Base-by-base conservation (phyloP, 208 protist species). In the Plasmodiophora brassicae region DNA sequence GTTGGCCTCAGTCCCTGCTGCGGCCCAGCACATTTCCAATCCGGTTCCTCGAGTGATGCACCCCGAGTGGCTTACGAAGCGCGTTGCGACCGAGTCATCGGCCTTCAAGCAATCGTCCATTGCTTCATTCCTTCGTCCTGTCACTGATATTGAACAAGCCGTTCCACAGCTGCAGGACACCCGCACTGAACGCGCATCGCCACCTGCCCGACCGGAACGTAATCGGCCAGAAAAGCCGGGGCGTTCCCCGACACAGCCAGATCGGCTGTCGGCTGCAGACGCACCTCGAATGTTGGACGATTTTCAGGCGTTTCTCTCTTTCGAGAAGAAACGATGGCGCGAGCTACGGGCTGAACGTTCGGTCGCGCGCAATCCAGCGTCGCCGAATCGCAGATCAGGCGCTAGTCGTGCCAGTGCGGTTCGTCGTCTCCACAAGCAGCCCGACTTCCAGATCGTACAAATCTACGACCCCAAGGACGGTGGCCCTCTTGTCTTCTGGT, bases 1-100 rank as follows among this genome's bases (percentile, higher is more conserved):
- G n/a, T n/a, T n/a, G n/a, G n/a, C n/a, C 5, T 78, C 65, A 1
- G 99, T 99, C 89, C 98, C 98, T 0, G 98, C 98, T 0, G 97
- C 96, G 20, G 91, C 99, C 46, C 98, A 99, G 78, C 1, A 89
- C 46, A 44, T 99, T 36, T 71, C 89, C 0, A 99, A 99, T 92
- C 98, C 98, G 8, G 96, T 99, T 0, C 97, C 98, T 28, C 94
- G 97, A 1, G 97, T 99, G 44, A 84, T 41, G 22, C 96, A 99
- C 89, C 98, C 98, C 0, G 96, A 98, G 39, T 99, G 98, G 98
- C 93, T 99, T 71, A 5, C 20, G 20, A 86, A 20, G n/a, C 46
- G 36, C 28, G 25, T 84, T 43, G 36, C 41, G 36, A 88, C 5
- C 50, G 41, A 85, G 95, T 10, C 96, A 97, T 90, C 91, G 94